phyloP scores from a whole-genome alignment of 2,329 filamentous ascomycete species.

The Biscogniauxia sp. region DNA sequence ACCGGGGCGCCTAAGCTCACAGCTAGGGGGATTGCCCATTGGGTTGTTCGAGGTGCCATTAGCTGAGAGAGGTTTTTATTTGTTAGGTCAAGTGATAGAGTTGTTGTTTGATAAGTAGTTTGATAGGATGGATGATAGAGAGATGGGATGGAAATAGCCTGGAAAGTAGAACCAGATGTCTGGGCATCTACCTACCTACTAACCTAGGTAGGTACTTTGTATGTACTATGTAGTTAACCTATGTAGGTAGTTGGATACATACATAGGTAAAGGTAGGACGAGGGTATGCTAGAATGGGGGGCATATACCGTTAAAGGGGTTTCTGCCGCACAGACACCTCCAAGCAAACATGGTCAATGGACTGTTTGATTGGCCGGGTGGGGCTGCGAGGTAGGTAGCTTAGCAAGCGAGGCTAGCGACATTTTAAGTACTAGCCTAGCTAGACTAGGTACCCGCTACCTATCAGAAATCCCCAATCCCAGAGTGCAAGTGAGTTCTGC shows the following conservation, averaged over 20 bases:
- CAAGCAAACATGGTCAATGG: no score
- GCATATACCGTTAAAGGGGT: no score
- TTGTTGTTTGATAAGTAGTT: neutral
- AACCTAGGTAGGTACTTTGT: no score
- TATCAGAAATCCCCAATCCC: neutral
- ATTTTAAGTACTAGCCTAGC: neutral
- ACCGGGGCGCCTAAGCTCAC: slow-evolving; percentile 58
- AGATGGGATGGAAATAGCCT: no score
- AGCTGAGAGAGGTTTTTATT: neutral
- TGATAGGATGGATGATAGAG: no score
- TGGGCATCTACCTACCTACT: no score
- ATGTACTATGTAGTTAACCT: no score
- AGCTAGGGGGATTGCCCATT: slow-evolving; percentile 38
- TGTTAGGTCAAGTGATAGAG: neutral
- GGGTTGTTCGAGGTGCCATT: slow-evolving; percentile 32
- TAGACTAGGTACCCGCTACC: neutral
- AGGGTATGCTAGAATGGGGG: no score
- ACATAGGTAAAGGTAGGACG: no score
- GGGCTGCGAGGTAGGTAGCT: neutral
- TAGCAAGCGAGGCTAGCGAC: neutral
- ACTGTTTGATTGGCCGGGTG: neutral
- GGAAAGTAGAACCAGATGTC: no score
- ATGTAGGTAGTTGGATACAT: no score
- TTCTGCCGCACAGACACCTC: no score
- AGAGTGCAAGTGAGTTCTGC: neutral